Percentiles rank a stretch among this genome's conserved stretches.
phyloP scores from a whole-genome alignment of 257 asterid species.

The Solanum chmielewskii region DNA sequence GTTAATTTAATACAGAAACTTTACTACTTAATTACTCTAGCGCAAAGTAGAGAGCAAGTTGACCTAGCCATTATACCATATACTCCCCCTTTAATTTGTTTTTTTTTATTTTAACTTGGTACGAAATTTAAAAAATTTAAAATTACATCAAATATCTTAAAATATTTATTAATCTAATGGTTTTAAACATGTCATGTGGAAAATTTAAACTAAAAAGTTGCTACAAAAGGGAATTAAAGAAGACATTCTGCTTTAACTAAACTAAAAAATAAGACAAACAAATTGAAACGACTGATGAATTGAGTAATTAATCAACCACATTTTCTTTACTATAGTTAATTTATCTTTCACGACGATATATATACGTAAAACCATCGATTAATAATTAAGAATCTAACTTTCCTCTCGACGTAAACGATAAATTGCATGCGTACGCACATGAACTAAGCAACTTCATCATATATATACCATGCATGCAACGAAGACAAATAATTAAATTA shows the following conservation, averaged over 20 bases:
- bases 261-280: not conserved
- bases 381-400: not conserved
- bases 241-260: not conserved
- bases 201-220: not conserved
- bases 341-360: not conserved
- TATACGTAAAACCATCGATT: not conserved
- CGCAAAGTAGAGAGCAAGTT: not conserved
- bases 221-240: not conserved
- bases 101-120: fast-evolving
- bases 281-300: too few species aligned
- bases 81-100: not conserved
- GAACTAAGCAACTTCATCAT: not conserved
- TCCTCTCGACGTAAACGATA: not conserved
- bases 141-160: too few species aligned
- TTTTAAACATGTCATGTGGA: too few species aligned
- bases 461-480: not conserved
- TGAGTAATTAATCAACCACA: not conserved
- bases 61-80: not conserved
- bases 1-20: not conserved
- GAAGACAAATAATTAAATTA: not conserved
- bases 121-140: too few species aligned
- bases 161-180: too few species aligned
- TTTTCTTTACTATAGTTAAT: not conserved
- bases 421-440: not conserved
- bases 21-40: not conserved